These are phyloP conservation scores for Solanum sitiens DNA, from an alignment of 257 asterid species.

Conservation along the genomic window DNA sequence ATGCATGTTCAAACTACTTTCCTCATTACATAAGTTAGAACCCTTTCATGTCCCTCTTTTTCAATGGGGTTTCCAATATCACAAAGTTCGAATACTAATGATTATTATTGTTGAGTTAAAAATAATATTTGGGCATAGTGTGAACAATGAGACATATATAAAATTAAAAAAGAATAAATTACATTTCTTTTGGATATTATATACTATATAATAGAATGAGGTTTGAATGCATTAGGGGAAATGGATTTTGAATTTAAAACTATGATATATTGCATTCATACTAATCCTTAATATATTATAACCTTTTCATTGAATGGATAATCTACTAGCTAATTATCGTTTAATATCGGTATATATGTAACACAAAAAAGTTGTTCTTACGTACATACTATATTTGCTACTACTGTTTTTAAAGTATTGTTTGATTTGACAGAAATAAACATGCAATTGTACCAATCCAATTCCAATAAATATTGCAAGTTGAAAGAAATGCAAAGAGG, in stretches of 20 bases:
- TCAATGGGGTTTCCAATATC: background rate
- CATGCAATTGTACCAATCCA: background rate
- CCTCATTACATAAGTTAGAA: background rate
- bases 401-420: background rate
- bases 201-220: background rate
- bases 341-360: background rate
- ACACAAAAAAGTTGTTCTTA: background rate
- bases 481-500: background rate
- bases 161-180: background rate
- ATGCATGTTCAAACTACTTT: constrained; percentile 16
- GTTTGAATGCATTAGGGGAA: background rate
- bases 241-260: background rate
- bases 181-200: too few relatives aligned
- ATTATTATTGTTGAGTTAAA: background rate
- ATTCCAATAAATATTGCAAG: background rate
- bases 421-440: background rate
- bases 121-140: background rate
- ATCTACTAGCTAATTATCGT: background rate
- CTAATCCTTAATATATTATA: background rate
- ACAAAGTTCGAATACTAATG: background rate
- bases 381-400: background rate
- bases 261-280: background rate
- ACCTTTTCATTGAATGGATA: background rate
- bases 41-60: background rate
- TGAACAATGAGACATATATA: background rate